Evolutionary conservation across 2,329 filamentous ascomycete genomes (phyloP).

Genomic region (Fusarium globosum): DNA sequence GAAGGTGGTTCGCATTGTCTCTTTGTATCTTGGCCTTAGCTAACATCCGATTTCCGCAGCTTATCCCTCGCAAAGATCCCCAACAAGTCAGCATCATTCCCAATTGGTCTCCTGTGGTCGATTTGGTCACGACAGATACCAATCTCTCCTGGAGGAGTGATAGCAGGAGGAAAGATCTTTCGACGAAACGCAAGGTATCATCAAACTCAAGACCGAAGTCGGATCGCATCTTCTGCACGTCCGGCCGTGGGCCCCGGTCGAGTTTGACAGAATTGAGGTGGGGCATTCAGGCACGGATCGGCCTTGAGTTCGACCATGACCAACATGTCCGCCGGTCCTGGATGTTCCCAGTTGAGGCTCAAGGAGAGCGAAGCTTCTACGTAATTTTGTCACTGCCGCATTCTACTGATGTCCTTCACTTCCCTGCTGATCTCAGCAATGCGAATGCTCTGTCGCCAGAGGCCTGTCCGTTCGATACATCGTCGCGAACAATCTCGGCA

Average conservation of each 20-base stretch:
- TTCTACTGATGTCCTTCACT: conserved; percentile 59
- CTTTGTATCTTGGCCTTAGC: neutral
- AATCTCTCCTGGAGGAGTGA: conserved; percentile 42
- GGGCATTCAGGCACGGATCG: conserved; percentile 76
- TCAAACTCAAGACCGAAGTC: conserved; percentile 46
- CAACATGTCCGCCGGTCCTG: conserved; percentile 64
- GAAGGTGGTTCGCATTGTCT: conserved; percentile 61
- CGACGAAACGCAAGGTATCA: conserved; percentile 7
- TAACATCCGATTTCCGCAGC: conserved; percentile 48
- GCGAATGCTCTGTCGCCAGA: conserved; percentile 57
- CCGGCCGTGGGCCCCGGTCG: conserved; percentile 71
- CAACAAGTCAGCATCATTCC: conserved; percentile 62
- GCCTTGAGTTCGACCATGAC: conserved; percentile 64
- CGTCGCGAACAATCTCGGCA: conserved; percentile 63
- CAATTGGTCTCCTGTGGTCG: conserved; percentile 71
- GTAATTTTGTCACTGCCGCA: conserved; percentile 63
- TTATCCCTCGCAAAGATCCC: conserved; percentile 65
- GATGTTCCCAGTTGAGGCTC: conserved; percentile 55
- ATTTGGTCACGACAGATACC: conserved; percentile 61
- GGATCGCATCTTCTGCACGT: conserved; percentile 74
- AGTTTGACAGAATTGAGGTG: conserved; percentile 75
- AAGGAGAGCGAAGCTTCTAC: conserved; percentile 39
- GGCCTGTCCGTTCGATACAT: conserved; percentile 61
- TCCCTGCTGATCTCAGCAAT: conserved; percentile 61
- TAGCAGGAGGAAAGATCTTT: neutral